These are phyloP conservation scores for Neonectria coccinea DNA, from an alignment of 2,329 filamentous ascomycete genomes.

Conservation along the genomic window DNA sequence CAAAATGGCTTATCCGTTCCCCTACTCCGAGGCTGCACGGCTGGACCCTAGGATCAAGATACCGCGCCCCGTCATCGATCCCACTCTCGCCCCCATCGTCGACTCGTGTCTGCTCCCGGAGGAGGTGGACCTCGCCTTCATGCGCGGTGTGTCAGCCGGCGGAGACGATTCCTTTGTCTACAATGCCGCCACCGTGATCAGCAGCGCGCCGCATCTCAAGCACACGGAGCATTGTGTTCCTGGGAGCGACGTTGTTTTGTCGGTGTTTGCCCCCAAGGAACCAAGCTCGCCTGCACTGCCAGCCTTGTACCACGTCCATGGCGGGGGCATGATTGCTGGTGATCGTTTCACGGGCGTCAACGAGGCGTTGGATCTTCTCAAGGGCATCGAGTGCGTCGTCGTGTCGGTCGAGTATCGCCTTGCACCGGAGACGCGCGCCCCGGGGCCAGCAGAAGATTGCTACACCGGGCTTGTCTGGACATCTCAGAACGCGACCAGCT, in stretches of 20 bases:
- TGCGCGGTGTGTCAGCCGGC: constrained; percentile 25
- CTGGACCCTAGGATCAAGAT: constrained; percentile 37
- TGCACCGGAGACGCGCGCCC: constrained; percentile 39
- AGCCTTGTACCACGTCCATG: constrained; percentile 36
- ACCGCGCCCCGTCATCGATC: constrained; percentile 33
- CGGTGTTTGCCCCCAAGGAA: constrained; percentile 32
- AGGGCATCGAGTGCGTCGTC: constrained; percentile 34
- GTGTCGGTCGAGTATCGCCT: constrained; percentile 43
- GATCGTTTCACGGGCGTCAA: constrained; percentile 31
- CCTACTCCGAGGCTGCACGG: constrained; percentile 35
- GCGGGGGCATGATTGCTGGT: constrained; percentile 36
- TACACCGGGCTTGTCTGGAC: constrained; percentile 37
- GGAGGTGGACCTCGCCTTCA: constrained; percentile 31
- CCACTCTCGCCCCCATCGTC: constrained; percentile 33
- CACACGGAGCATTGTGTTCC: constrained; percentile 28
- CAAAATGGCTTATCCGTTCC: constrained; percentile 28
- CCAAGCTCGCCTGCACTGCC: constrained; percentile 21
- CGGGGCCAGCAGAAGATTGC: constrained; percentile 35
- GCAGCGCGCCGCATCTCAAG: constrained; percentile 23
- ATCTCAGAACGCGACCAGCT: constrained; percentile 23
- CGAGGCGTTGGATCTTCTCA: constrained; percentile 28
- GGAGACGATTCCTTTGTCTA: constrained; percentile 18
- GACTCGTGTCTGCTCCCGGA: constrained; percentile 36
- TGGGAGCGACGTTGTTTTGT: constrained; percentile 27
- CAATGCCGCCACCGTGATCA: constrained; percentile 28